Evolutionary conservation across 306 rosid genomes (phyloP).

Genomic region (Casuarina cunninghamiana): DNA sequence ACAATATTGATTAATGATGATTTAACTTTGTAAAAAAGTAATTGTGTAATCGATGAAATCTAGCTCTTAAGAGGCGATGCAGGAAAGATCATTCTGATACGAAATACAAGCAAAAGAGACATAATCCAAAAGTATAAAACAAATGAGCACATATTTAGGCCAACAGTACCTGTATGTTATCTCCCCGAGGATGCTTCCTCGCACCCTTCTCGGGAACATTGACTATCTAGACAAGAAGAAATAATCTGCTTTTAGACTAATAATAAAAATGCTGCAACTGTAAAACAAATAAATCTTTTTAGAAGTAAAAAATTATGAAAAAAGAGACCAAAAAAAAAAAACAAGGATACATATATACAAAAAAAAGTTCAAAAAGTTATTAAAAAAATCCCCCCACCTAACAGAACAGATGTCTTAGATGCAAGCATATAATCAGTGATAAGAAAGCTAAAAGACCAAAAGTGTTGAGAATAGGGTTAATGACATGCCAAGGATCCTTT

Average conservation of each 20-base stretch:
- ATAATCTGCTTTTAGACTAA: constrained; percentile 33
- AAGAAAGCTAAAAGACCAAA: constrained; percentile 1
- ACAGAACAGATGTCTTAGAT: neutral
- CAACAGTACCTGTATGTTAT: constrained; percentile 82
- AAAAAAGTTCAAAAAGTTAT: no score
- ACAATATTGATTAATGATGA: no score
- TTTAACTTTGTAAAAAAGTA: no score
- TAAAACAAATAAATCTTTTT: constrained; percentile 6
- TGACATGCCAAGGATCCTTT: neutral
- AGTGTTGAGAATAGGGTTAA: neutral
- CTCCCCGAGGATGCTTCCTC: constrained; percentile 92
- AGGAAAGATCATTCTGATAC: neutral
- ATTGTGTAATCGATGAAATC: neutral
- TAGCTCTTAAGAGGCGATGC: neutral
- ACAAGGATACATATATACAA: neutral
- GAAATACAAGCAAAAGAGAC: neutral
- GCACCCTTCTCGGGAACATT: constrained; percentile 99
- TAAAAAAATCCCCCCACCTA: no score
- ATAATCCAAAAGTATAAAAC: constrained; percentile 2
- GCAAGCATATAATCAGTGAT: neutral
- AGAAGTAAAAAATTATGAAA: neutral
- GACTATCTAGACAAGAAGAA: constrained; percentile 75
- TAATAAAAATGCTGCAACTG: constrained; percentile 21
- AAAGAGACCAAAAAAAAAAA: neutral
- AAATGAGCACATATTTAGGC: neutral